A percentile compares a stretch with the other conserved stretches of the same genome.
phyloP scores from a whole-genome alignment of 2,329 filamentous ascomycete genomes.

The Fusarium ambrosium region DNA sequence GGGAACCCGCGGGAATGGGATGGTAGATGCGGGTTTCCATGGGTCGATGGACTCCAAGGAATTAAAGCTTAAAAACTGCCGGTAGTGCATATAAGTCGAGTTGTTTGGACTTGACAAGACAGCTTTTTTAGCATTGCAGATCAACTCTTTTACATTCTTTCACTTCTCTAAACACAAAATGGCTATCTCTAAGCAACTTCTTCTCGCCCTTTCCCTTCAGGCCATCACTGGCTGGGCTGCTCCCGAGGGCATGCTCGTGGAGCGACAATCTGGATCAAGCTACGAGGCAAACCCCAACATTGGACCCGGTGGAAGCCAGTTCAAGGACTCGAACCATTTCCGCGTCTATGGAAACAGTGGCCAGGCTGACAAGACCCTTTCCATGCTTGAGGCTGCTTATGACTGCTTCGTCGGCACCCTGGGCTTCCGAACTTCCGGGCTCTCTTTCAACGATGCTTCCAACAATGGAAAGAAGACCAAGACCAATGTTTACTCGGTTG shows the following conservation, averaged over 20 bases:
- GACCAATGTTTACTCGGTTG: slow-evolving; percentile 60
- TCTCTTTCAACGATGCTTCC: slow-evolving; percentile 50
- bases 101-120: not conserved
- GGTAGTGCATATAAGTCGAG: not conserved
- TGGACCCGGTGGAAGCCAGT: slow-evolving; percentile 47
- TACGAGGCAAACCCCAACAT: slow-evolving; percentile 48
- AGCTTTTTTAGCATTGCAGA: not conserved
- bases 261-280: slow-evolving; percentile 6
- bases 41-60: not conserved
- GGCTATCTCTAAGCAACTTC: slow-evolving; percentile 2
- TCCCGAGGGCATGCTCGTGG: not conserved
- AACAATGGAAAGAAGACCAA: slow-evolving; percentile 60
- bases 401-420: slow-evolving; percentile 54
- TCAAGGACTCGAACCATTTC: slow-evolving; percentile 54
- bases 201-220: slow-evolving; percentile 1
- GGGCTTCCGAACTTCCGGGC: slow-evolving; percentile 54
- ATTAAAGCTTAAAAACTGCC: not conserved
- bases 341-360: slow-evolving; percentile 51
- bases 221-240: slow-evolving; percentile 6
- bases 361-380: slow-evolving; percentile 47
- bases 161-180: not conserved
- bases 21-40: not conserved
- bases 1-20: not conserved
- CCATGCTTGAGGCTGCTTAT: slow-evolving; percentile 60
- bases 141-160: not conserved